Evolutionary conservation across 306 rosid species (phyloP).

Genomic region (Fragaria ananassa): DNA sequence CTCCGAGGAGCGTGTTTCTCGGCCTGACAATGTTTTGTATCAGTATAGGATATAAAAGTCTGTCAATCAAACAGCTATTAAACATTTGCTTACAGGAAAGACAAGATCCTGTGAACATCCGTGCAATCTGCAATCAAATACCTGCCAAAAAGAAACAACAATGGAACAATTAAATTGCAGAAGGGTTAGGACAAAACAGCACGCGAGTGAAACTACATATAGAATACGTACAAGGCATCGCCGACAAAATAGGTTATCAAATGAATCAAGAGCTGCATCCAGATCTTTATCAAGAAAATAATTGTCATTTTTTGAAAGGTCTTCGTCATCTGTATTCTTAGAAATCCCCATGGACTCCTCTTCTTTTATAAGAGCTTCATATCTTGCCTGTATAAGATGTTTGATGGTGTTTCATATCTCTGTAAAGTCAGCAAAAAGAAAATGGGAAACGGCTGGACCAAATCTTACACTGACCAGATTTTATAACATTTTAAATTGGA

Average conservation of each 20-base stretch:
- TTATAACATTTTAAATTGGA: constrained; percentile 36
- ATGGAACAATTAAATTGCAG: constrained; percentile 8
- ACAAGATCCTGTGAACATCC: constrained; percentile 99
- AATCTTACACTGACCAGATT: constrained; percentile 74
- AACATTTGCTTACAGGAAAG: constrained; percentile 67
- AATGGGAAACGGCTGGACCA: constrained; percentile 90
- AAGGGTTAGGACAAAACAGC: constrained; percentile 1
- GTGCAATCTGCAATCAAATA: constrained; percentile 92
- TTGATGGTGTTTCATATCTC: constrained; percentile 91
- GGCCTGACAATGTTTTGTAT: constrained; percentile 55
- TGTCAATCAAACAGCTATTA: constrained; percentile 11
- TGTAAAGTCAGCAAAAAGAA: constrained; percentile 90
- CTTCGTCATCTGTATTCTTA: constrained; percentile 50
- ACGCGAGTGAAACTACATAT: constrained; percentile 15
- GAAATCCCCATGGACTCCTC: constrained; percentile 48
- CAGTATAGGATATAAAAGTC: constrained; percentile 18
- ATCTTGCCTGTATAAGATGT: constrained; percentile 98
- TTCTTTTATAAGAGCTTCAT: constrained; percentile 54
- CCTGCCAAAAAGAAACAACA: constrained; percentile 48
- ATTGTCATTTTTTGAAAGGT: constrained; percentile 50
- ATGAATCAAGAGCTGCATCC: constrained; percentile 95
- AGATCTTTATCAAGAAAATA: constrained; percentile 86
- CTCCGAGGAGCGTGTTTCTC: constrained; percentile 75
- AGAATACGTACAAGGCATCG: constrained; percentile 77
- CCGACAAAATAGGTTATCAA: constrained; percentile 96